phyloP scores from a whole-genome alignment of 192 early-diverging fungal species.

The Backusella sp. region DNA sequence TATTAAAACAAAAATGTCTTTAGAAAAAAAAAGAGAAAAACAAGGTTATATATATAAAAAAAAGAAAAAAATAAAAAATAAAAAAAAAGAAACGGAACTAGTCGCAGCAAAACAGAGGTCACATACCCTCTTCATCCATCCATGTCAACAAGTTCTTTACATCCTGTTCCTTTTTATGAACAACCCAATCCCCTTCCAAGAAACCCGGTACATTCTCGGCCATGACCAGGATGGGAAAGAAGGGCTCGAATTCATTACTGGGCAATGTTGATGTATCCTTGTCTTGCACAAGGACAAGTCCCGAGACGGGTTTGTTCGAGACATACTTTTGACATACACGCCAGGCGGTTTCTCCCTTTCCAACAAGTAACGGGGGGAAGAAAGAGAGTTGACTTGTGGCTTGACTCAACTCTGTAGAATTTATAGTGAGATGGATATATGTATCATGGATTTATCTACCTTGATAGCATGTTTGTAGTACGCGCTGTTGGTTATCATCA shows the following conservation, averaged over 20 bases:
- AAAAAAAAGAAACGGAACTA: neutral
- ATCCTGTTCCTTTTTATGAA: neutral
- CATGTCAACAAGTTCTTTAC: neutral
- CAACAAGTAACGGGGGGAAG: conserved; percentile 24
- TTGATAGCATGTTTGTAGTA: conserved; percentile 4
- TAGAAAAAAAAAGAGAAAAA: conserved; percentile 1
- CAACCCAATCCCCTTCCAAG: conserved; percentile 15
- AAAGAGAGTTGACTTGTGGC: conserved; percentile 11
- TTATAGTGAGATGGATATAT: neutral
- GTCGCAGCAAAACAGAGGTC: conserved; percentile 6
- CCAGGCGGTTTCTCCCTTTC: conserved; percentile 14
- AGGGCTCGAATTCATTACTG: conserved; percentile 19
- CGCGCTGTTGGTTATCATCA: neutral
- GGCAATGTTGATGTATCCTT: neutral
- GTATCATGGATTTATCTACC: neutral
- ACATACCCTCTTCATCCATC: conserved; percentile 28
- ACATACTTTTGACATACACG: conserved; percentile 22
- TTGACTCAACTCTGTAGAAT: conserved; percentile 5
- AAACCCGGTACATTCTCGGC: neutral
- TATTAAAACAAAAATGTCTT: neutral
- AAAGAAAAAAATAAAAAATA: neutral
- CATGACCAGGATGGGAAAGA: conserved; percentile 16
- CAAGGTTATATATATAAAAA: neutral
- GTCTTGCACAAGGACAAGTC: conserved; percentile 7
- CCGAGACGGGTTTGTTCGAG: conserved; percentile 24